Evolutionary conservation across 163 green algal genomes (phyloP).

Genomic region (Chlamydomonas reinhardtii): DNA sequence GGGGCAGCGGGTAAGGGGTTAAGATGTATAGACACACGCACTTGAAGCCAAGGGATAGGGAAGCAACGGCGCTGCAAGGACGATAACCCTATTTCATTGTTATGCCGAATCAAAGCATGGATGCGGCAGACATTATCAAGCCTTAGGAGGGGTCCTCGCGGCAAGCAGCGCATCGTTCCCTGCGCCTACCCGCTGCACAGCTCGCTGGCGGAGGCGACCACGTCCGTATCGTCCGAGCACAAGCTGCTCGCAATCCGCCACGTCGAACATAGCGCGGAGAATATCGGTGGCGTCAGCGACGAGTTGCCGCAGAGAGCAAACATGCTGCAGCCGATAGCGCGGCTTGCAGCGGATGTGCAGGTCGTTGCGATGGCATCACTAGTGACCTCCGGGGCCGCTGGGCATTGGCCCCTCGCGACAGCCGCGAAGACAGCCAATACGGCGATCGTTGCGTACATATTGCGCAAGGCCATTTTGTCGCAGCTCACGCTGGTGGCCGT

Average conservation of each 20-base stretch:
- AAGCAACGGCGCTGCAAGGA: too few species aligned
- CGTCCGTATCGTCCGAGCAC: constrained; percentile 21
- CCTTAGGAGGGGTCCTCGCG: too few species aligned
- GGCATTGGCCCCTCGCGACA: neutral
- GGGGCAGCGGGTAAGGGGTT: neutral
- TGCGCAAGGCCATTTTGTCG: neutral
- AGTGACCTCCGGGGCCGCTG: neutral
- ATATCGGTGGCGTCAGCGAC: neutral
- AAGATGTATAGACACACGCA: neutral
- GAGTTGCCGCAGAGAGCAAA: constrained; percentile 9
- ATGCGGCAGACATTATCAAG: too few species aligned
- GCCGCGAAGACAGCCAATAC: too few species aligned
- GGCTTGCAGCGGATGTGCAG: neutral
- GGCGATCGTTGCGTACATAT: neutral
- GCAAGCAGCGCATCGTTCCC: too few species aligned
- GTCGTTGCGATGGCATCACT: neutral
- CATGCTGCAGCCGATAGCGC: constrained; percentile 33
- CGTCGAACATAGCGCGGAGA: neutral
- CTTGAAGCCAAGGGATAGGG: neutral
- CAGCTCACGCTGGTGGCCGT: neutral
- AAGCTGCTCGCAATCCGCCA: constrained; percentile 25
- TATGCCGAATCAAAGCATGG: too few species aligned
- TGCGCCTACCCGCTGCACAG: neutral
- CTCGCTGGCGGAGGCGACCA: neutral
- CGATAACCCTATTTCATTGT: too few species aligned